Evolutionary conservation across 1,139 yeast species (phyloP).

Genomic region (Protomyces pachydermus): DNA sequence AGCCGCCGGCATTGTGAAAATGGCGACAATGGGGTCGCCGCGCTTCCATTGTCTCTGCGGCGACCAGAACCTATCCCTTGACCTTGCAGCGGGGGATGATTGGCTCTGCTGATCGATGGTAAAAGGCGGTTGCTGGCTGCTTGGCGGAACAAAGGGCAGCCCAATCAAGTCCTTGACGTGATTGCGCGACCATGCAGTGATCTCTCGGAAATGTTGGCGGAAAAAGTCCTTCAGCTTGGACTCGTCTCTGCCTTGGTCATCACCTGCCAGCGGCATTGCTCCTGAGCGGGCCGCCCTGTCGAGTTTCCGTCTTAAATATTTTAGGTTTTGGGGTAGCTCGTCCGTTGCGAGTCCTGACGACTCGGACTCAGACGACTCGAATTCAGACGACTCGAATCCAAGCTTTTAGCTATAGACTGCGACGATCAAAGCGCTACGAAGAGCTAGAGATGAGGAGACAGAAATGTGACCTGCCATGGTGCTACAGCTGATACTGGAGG

Average conservation of each 20-base stretch:
- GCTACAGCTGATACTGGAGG: no score
- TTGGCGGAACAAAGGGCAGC: slow-evolving; percentile 8
- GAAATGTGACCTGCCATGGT: no score
- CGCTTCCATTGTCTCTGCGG: slow-evolving; percentile 14
- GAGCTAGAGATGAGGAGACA: no score
- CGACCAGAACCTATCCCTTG: slow-evolving; percentile 2
- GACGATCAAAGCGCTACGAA: no score
- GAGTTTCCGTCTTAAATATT: no score
- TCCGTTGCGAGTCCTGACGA: no score
- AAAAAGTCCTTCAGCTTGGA: not conserved
- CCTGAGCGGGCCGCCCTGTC: not conserved
- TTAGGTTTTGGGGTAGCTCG: no score
- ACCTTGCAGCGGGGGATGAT: not conserved
- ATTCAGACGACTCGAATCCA: no score
- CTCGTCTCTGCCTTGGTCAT: not conserved
- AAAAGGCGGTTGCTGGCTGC: slow-evolving; percentile 11
- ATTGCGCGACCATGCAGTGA: not conserved
- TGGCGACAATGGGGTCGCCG: slow-evolving; percentile 17
- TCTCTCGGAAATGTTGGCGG: not conserved
- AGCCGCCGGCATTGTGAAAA: not conserved
- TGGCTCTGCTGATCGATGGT: slow-evolving; percentile 1
- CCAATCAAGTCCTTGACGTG: slow-evolving; percentile 16
- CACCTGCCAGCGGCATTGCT: not conserved
- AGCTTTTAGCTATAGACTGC: no score
- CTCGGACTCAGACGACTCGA: no score